Evolutionary conservation across 805 yeast species (phyloP).

Genomic region (Hanseniaspora nectarophila): DNA sequence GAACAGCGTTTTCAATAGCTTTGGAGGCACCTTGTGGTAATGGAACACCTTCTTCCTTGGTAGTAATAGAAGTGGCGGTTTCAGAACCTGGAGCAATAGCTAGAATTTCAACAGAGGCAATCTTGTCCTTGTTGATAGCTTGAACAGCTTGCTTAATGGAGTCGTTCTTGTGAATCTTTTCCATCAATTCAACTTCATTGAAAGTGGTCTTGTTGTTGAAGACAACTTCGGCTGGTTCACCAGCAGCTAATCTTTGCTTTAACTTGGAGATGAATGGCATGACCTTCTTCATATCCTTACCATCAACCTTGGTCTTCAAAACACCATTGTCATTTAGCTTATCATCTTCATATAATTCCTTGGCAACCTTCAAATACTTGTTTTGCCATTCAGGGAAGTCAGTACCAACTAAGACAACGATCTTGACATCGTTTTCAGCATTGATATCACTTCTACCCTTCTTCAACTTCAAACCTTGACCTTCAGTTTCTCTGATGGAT

Average conservation of each 20-base stretch:
- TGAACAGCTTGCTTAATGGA: slow-evolving; percentile 46
- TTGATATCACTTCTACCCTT: slow-evolving; percentile 78
- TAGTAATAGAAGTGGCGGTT: slow-evolving; percentile 50
- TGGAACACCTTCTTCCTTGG: slow-evolving; percentile 54
- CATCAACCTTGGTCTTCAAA: slow-evolving; percentile 51
- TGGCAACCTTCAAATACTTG: slow-evolving; percentile 65
- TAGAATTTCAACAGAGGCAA: slow-evolving; percentile 49
- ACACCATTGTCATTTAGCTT: slow-evolving; percentile 52
- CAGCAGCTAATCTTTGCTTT: slow-evolving; percentile 58
- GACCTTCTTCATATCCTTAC: slow-evolving; percentile 90
- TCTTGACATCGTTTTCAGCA: slow-evolving; percentile 54
- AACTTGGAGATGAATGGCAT: slow-evolving; percentile 90
- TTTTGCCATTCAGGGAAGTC: slow-evolving; percentile 92
- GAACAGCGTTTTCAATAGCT: slow-evolving; percentile 71
- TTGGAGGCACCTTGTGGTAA: slow-evolving; percentile 46
- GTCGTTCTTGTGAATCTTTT: slow-evolving; percentile 28
- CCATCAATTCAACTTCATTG: slow-evolving; percentile 39
- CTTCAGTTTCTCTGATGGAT: slow-evolving; percentile 87
- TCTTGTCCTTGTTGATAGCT: slow-evolving; percentile 47
- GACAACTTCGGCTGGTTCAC: slow-evolving; percentile 62
- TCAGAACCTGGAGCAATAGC: slow-evolving; percentile 51
- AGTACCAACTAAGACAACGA: slow-evolving; percentile 61
- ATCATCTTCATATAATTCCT: slow-evolving; percentile 57
- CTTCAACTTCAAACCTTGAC: slow-evolving; percentile 61
- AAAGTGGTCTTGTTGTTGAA: slow-evolving; percentile 83